Conservation (phyloP, 2,329 filamentous ascomycete genomes). For the Trichoderma arundinaceum region DNA sequence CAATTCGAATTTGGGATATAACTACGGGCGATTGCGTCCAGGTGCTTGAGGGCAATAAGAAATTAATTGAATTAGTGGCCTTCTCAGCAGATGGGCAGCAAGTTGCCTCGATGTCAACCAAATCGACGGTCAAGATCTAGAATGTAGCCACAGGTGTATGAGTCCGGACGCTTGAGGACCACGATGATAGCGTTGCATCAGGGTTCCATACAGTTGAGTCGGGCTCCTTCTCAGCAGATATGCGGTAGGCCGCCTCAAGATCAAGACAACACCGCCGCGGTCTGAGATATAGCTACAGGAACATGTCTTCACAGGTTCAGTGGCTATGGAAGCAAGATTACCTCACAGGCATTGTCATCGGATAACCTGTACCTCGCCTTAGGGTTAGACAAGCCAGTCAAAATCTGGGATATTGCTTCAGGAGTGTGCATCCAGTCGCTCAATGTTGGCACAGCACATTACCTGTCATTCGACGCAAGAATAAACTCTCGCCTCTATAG, state of each 20-base stretch:
- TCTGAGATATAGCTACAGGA: constrained; percentile 14
- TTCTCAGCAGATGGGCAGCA: constrained; percentile 2
- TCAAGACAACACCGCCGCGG: neutral
- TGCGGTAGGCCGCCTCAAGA: constrained; percentile 4
- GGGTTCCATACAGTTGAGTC: neutral
- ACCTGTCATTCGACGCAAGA: constrained; percentile 10
- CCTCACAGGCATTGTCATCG: neutral
- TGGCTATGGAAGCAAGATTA: accelerated
- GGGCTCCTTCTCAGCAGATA: constrained; percentile 13
- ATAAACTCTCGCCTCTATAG: neutral
- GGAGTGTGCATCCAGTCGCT: neutral
- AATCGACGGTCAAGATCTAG: constrained; percentile 18
- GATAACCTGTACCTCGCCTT: constrained; percentile 9
- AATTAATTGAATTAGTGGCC: neutral
- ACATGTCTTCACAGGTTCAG: neutral
- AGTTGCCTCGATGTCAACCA: neutral
- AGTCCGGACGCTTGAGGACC: neutral
- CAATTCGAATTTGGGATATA: constrained; percentile 11
- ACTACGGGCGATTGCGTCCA: constrained; percentile 15
- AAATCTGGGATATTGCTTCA: constrained; percentile 28
- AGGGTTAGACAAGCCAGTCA: neutral
- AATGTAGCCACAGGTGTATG: neutral
- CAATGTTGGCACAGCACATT: neutral
- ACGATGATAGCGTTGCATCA: neutral
- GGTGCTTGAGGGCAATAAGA: constrained; percentile 16